phyloP scores from a whole-genome alignment of 805 yeast species.

The Brettanomyces anomalus region DNA sequence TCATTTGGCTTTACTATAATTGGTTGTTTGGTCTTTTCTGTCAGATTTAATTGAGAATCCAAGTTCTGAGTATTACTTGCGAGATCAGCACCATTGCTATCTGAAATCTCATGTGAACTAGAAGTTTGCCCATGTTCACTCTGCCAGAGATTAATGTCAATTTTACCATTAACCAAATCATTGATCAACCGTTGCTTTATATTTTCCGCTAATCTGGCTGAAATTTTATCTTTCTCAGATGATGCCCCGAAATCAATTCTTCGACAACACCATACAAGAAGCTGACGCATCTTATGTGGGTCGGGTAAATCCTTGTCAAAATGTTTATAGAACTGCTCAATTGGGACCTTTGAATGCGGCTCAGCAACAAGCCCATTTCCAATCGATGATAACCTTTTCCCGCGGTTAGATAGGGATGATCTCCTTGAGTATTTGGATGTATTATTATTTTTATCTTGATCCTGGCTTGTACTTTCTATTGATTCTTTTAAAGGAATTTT shows the following conservation, averaged over 20 bases:
- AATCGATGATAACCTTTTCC: conserved; percentile 63
- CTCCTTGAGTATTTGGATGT: conserved; percentile 24
- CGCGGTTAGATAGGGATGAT: conserved; percentile 48
- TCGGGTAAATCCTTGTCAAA: conserved; percentile 56
- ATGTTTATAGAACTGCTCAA: conserved; percentile 49
- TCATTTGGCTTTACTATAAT: conserved; percentile 44
- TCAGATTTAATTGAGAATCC: neutral
- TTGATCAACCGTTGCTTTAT: conserved; percentile 55
- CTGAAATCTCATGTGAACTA: neutral
- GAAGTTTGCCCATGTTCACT: conserved; percentile 20
- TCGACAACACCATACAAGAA: conserved; percentile 59
- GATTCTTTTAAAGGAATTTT: conserved; percentile 1
- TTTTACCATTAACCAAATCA: conserved; percentile 49
- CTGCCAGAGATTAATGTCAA: conserved; percentile 64
- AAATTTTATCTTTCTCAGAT: conserved; percentile 12
- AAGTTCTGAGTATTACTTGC: neutral
- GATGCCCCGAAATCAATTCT: conserved; percentile 27
- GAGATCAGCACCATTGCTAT: conserved; percentile 4
- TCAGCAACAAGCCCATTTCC: conserved; percentile 64
- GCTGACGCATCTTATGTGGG: conserved; percentile 64
- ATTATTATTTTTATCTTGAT: neutral
- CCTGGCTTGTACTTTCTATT: neutral
- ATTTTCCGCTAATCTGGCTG: conserved; percentile 23
- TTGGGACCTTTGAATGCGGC: conserved; percentile 56
- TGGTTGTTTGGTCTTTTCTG: conserved; percentile 10